These are phyloP conservation scores for Colletotrichum euphorbiae DNA, from an alignment of 2,329 filamentous ascomycete genomes.

Conservation along the genomic window DNA sequence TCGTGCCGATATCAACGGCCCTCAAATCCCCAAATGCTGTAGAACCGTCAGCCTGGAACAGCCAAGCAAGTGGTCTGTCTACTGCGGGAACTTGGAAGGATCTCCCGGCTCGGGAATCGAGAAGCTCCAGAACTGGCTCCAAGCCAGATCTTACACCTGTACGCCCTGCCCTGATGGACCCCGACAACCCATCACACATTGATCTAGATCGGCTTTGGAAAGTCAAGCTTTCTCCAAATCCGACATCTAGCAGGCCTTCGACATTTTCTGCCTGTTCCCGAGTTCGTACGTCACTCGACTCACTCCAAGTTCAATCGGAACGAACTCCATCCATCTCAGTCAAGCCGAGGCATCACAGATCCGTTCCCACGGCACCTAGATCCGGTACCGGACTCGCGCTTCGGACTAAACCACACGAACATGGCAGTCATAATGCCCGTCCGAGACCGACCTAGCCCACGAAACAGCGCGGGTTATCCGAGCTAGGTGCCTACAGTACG, in stretches of 20 bases:
- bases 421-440: background rate
- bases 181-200: conserved; percentile 11
- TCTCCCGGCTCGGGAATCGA: conserved; percentile 18
- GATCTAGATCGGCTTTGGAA: conserved; percentile 20
- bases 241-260: conserved; percentile 6
- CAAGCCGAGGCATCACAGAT: background rate
- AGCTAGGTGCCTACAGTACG: background rate
- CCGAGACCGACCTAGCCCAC: background rate
- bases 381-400: background rate
- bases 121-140: background rate
- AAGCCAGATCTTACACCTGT: background rate
- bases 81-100: background rate
- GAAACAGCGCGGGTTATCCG: background rate
- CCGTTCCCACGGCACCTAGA: background rate
- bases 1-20: background rate
- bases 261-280: no score
- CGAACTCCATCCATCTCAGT: background rate
- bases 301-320: background rate
- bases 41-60: background rate
- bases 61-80: background rate
- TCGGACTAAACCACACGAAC: background rate
- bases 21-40: background rate
- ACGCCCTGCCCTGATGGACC: background rate
- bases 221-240: conserved; percentile 11
- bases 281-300: conserved; percentile 6